phyloP scores from a whole-genome alignment of 2,329 filamentous ascomycete genomes.

The Didymella pomorum region DNA sequence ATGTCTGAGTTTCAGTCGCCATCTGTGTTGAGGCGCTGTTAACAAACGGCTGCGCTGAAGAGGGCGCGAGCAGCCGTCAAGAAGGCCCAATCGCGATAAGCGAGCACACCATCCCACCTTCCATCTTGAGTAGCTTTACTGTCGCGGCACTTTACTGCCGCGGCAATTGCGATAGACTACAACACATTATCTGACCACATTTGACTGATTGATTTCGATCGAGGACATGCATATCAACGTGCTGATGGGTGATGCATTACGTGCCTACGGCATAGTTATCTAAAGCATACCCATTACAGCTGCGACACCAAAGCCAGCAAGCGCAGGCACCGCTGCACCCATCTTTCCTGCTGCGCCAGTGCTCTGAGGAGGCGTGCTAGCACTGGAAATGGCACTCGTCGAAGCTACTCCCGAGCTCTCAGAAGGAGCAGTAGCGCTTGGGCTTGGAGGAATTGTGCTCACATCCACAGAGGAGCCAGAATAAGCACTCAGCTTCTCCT shows the following conservation, averaged over 20 bases:
- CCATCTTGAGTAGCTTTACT: no score
- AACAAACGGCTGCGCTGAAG: no score
- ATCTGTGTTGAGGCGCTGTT: not conserved
- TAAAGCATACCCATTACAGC: slow-evolving; percentile 7
- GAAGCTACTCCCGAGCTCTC: not conserved
- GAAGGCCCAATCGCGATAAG: no score
- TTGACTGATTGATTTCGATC: no score
- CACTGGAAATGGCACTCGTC: not conserved
- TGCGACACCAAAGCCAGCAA: slow-evolving; percentile 9
- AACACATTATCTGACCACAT: no score
- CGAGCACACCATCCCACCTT: no score
- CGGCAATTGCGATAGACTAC: no score
- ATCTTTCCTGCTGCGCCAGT: slow-evolving; percentile 13
- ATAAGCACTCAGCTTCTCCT: slow-evolving; percentile 16
- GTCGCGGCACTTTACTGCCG: no score
- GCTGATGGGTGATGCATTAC: not conserved
- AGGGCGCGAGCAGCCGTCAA: not conserved
- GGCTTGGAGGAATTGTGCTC: slow-evolving; percentile 1
- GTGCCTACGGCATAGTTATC: not conserved
- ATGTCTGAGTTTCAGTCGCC: not conserved
- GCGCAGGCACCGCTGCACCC: slow-evolving; percentile 1
- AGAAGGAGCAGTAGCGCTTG: not conserved
- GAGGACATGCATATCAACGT: no score
- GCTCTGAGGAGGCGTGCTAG: not conserved
- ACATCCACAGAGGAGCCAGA: not conserved